These are phyloP conservation scores for Taiwanofungus camphoratus DNA, from an alignment of 1,284 basidiomycete species.

Conservation along the genomic window DNA sequence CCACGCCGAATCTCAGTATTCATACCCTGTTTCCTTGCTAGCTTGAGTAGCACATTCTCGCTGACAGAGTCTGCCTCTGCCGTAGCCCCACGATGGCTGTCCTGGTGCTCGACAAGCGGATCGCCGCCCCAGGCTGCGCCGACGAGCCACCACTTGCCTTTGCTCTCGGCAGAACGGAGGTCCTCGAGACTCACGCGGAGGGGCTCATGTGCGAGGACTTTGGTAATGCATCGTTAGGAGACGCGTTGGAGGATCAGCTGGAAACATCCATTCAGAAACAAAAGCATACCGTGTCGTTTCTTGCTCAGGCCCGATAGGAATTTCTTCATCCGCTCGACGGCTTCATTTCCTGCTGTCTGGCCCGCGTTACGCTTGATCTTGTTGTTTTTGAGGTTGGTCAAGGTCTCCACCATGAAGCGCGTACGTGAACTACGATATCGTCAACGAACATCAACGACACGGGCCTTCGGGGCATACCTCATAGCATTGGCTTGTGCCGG, in stretches of 20 bases:
- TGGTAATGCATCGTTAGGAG: neutral
- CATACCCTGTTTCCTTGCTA: conserved; percentile 95
- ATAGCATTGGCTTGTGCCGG: conserved; percentile 48
- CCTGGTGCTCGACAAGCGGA: conserved; percentile 72
- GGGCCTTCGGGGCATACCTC: conserved; percentile 39
- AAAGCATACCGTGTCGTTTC: conserved; percentile 61
- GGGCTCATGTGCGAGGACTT: conserved; percentile 82
- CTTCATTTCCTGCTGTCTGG: conserved; percentile 63
- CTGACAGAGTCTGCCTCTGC: conserved; percentile 26
- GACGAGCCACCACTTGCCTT: conserved; percentile 98
- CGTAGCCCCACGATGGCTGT: conserved; percentile 35
- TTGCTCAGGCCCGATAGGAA: conserved; percentile 73
- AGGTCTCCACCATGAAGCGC: conserved; percentile 90
- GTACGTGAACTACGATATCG: conserved; percentile 60
- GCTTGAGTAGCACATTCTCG: conserved; percentile 58
- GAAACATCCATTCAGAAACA: no score
- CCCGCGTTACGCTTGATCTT: conserved; percentile 61
- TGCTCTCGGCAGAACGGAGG: conserved; percentile 76
- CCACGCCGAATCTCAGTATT: conserved; percentile 92
- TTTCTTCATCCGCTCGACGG: conserved; percentile 81
- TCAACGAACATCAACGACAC: neutral
- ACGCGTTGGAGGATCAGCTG: no score
- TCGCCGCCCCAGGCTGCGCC: conserved; percentile 96
- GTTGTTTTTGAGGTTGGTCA: conserved; percentile 88
- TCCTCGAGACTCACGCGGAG: conserved; percentile 83